phyloP scores from a whole-genome alignment of 352 stramenopile genomes.

The Globisporangium paddicum region DNA sequence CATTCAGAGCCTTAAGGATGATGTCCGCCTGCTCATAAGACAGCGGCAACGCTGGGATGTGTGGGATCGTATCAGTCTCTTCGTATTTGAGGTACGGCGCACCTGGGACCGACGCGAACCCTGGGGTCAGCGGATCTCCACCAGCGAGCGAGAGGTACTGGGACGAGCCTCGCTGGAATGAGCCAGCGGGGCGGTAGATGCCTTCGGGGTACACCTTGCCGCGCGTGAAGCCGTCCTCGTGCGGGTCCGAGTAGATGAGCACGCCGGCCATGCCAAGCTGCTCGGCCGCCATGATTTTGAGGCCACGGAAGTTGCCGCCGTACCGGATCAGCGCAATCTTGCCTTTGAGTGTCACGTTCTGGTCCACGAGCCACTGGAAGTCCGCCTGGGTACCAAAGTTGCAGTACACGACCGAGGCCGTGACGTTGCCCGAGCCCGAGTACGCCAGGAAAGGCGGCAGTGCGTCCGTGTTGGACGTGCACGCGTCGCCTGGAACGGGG shows the following conservation, averaged over 20 bases:
- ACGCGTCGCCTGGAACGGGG: constrained; percentile 51
- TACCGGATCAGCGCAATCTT: constrained; percentile 87
- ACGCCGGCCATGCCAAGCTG: constrained; percentile 62
- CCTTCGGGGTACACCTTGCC: constrained; percentile 76
- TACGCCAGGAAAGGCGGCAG: constrained; percentile 83
- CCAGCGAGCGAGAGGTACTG: constrained; percentile 74
- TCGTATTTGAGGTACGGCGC: constrained; percentile 34
- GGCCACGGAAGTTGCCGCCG: constrained; percentile 57
- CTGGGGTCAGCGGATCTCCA: constrained; percentile 68
- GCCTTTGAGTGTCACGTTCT: constrained; percentile 65
- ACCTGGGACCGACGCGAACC: constrained; percentile 38
- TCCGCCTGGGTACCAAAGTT: constrained; percentile 81
- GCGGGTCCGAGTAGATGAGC: constrained; percentile 88
- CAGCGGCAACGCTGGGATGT: constrained; percentile 61
- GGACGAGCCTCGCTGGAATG: constrained; percentile 85
- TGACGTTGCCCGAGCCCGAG: constrained; percentile 67
- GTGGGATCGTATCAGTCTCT: constrained; percentile 53
- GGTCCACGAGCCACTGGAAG: constrained; percentile 66
- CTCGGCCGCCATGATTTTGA: constrained; percentile 86
- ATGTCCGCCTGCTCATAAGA: constrained; percentile 79
- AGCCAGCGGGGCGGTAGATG: constrained; percentile 65
- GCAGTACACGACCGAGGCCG: constrained; percentile 76
- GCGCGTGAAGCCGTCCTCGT: constrained; percentile 69
- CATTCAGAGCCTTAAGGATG: constrained; percentile 70
- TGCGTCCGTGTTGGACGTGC: constrained; percentile 47